phyloP scores from a whole-genome alignment of 1,284 basidiomycete species.

The Leccinum pachyderme region DNA sequence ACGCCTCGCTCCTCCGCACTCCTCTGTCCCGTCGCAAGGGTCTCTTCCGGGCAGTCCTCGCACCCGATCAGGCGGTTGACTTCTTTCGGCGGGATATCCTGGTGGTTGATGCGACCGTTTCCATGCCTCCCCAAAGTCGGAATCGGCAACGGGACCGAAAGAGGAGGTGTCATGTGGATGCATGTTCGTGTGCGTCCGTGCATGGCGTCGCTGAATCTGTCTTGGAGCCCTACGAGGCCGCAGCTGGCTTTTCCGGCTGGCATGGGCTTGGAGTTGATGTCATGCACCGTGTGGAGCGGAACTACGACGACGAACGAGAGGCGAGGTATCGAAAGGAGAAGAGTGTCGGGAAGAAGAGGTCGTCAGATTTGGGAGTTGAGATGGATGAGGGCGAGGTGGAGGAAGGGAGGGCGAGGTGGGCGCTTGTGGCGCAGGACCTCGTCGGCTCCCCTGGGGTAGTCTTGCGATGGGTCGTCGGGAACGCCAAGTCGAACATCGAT shows the following conservation, averaged over 20 bases:
- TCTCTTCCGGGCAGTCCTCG: slow-evolving; percentile 23
- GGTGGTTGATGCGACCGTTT: not conserved
- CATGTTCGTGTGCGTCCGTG: slow-evolving; percentile 1
- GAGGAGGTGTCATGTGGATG: not conserved
- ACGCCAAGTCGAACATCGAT: not conserved
- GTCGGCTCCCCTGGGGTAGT: slow-evolving; percentile 22
- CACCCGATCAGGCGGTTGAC: slow-evolving; percentile 21
- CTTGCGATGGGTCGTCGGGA: slow-evolving; percentile 7
- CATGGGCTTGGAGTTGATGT: slow-evolving; percentile 21
- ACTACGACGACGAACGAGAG: not conserved
- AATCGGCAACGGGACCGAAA: slow-evolving; percentile 1
- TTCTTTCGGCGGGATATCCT: slow-evolving; percentile 28
- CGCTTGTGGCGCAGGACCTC: slow-evolving; percentile 18
- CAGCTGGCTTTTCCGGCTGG: slow-evolving; percentile 32
- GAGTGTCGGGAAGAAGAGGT: not conserved
- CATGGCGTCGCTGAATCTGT: slow-evolving; percentile 22
- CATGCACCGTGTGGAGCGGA: not conserved
- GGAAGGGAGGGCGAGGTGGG: slow-evolving; percentile 23
- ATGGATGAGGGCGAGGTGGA: slow-evolving; percentile 28
- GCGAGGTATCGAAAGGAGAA: not conserved
- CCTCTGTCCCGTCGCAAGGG: slow-evolving; percentile 30
- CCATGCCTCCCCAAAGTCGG: not conserved
- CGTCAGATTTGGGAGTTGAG: slow-evolving; percentile 5
- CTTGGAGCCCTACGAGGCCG: slow-evolving; percentile 25
- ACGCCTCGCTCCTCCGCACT: slow-evolving; percentile 29